phyloP scores from a whole-genome alignment of 176 grass and related monocot species.

The Bolboschoenus planiculmis region DNA sequence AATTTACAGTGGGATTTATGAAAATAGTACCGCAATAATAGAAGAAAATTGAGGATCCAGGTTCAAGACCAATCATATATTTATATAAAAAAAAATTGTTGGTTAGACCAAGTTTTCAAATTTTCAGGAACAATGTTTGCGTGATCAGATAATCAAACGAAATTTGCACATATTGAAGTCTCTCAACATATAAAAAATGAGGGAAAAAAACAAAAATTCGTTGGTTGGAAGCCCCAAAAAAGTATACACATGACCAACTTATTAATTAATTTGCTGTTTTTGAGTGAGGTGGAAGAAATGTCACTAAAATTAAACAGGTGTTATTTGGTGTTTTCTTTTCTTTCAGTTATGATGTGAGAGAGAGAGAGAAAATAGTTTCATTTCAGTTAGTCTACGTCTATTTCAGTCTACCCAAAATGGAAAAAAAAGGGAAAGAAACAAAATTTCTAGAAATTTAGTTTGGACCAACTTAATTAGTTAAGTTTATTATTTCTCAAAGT shows the following conservation, averaged over 20 bases:
- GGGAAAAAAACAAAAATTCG: neutral
- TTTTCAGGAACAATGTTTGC: neutral
- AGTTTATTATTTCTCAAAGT: neutral
- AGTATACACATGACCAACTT: neutral
- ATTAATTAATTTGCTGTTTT: conserved; percentile 7
- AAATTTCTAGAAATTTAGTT: neutral
- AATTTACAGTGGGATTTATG: neutral
- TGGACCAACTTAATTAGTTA: neutral
- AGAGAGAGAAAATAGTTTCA: neutral
- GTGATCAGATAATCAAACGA: neutral
- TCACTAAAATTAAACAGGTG: neutral
- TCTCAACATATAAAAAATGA: neutral
- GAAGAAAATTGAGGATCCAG: neutral
- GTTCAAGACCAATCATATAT: neutral
- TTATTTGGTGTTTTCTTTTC: too few species aligned
- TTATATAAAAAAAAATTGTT: neutral
- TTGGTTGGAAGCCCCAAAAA: conserved; percentile 11
- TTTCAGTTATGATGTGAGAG: conserved; percentile 1
- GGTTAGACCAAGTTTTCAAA: neutral
- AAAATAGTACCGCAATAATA: neutral
- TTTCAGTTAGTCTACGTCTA: conserved; percentile 5
- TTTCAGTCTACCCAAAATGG: neutral
- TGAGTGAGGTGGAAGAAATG: conserved; percentile 22
- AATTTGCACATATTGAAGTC: neutral
- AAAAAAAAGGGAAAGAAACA: neutral